Evolutionary conservation across 352 stramenopile genomes (phyloP), one percentile per base, ranked within the genome.

Genomic region (Pythium dissotocum): DNA sequence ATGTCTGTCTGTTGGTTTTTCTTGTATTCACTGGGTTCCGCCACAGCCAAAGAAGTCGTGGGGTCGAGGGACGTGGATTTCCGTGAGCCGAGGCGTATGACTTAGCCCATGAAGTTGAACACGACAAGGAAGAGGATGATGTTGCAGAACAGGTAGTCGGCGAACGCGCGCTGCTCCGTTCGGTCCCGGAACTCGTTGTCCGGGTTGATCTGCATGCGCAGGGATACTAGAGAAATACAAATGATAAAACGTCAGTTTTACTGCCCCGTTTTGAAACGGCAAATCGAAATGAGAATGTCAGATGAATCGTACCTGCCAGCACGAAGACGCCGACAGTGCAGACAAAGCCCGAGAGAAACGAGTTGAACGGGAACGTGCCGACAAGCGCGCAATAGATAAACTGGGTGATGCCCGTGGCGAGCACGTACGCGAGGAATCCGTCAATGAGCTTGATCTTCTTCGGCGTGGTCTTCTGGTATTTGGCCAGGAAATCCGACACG

Each of bases 71-170:
- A 30, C 28, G 28, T 30, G 40, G 57, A 36, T 35, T 0, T 24
- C 13, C 35, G 5, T 53, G 21, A 53, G 35, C 35, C 4, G 13
- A 49, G 24, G 42, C 5, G 28, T 7, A 30, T 8, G 46, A 61
- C 51, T 60, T 90, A 97, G 63, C 90, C 90, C 84, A 97, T 97
- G 77, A 97, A 97, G 80, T 97, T 97, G 77, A 96, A 95, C 51
- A 97, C 90, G 53, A 95, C 90, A 48, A 97, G 83, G 82, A 97
- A 97, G 58, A 97, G 84, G 38, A 97, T 90, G 72, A 97, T 85
- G 83, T 95, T 96, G 88, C 90, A 97, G 66, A 96, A 94, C 52
- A 97, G 79, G 71, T 97, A 97, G 76, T 97, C 90, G 21, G 88
- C 89, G 72, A 97, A 97, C 30, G 89, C 89, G 65, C 88, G 88